Evolutionary conservation across 495 filamentous ascomycete genomes (phyloP).

Genomic region (Penicillium longicatenatum): DNA sequence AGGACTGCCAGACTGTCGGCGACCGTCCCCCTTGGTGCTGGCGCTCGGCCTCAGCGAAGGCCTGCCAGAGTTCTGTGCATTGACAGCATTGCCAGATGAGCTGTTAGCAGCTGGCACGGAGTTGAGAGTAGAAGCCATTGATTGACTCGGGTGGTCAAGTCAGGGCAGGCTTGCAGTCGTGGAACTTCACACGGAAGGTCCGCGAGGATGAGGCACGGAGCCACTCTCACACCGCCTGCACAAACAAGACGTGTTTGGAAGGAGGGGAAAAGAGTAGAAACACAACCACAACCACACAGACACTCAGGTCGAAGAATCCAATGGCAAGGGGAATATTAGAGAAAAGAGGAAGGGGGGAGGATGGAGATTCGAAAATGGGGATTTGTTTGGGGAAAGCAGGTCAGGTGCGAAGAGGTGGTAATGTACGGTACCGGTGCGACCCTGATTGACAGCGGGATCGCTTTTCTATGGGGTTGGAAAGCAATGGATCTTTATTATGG

Average conservation of each 20-base stretch:
- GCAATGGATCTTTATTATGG: neutral
- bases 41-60: constrained; percentile 54
- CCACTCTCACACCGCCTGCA: constrained; percentile 46
- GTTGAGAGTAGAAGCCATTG: constrained; percentile 55
- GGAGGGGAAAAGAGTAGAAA: constrained; percentile 6
- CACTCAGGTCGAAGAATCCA: constrained; percentile 10
- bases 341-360: constrained; percentile 3
- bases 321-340: constrained; percentile 8
- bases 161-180: constrained; percentile 41
- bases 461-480: neutral
- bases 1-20: constrained; percentile 60
- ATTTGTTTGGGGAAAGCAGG: constrained; percentile 24
- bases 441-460: constrained; percentile 15
- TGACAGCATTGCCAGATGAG: constrained; percentile 47
- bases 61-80: constrained; percentile 40
- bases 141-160: constrained; percentile 37
- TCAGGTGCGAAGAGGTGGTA: constrained; percentile 22
- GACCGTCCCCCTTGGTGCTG: constrained; percentile 55
- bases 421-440: constrained; percentile 25
- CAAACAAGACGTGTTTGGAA: constrained; percentile 27
- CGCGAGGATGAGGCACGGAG: constrained; percentile 33
- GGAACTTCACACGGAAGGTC: constrained; percentile 45
- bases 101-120: constrained; percentile 48
- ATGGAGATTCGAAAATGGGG: constrained; percentile 5
- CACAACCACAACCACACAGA: neutral